These are phyloP conservation scores for Graphiopsis chlorocephala DNA, from an alignment of 2,329 filamentous ascomycete genomes.

Conservation along the genomic window DNA sequence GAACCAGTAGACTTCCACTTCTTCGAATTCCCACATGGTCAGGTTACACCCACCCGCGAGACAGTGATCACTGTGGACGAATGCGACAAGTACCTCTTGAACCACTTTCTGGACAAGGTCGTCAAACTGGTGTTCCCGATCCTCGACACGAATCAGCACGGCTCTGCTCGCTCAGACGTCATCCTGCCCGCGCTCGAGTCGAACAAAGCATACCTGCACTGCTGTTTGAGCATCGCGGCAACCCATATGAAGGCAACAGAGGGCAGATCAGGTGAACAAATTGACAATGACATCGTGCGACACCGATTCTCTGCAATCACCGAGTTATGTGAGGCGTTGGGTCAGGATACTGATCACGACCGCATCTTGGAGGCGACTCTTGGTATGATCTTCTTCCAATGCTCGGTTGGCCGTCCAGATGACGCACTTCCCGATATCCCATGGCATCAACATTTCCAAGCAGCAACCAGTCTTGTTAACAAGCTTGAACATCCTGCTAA, in stretches of 20 bases:
- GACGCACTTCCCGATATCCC: slow-evolving; percentile 86
- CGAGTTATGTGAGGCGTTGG: slow-evolving; percentile 77
- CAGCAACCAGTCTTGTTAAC: slow-evolving; percentile 78
- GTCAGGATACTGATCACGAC: slow-evolving; percentile 75
- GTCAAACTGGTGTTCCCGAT: slow-evolving; percentile 89
- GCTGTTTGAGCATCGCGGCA: slow-evolving; percentile 88
- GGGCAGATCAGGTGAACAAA: slow-evolving; percentile 64
- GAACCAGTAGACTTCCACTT: slow-evolving; percentile 68
- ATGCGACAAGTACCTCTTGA: slow-evolving; percentile 77
- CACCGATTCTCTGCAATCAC: slow-evolving; percentile 87
- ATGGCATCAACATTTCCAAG: slow-evolving; percentile 97
- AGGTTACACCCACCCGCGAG: slow-evolving; percentile 61
- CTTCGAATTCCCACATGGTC: slow-evolving; percentile 75
- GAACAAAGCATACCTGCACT: slow-evolving; percentile 93
- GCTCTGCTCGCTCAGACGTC: slow-evolving; percentile 74
- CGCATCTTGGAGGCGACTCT: slow-evolving; percentile 90
- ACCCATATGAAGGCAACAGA: slow-evolving; percentile 84
- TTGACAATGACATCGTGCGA: slow-evolving; percentile 87
- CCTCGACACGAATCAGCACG: slow-evolving; percentile 83
- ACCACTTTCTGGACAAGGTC: slow-evolving; percentile 88
- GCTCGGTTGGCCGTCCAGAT: slow-evolving; percentile 80
- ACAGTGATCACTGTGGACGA: slow-evolving; percentile 81
- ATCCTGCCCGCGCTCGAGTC: slow-evolving; percentile 83
- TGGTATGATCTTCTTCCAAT: slow-evolving; percentile 95
- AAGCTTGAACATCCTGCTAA: slow-evolving; percentile 75